A percentile compares a stretch with the other conserved stretches of the same genome.
phyloP scores from a whole-genome alignment of 2,329 filamentous ascomycete species.

The Juglanconis sp. region DNA sequence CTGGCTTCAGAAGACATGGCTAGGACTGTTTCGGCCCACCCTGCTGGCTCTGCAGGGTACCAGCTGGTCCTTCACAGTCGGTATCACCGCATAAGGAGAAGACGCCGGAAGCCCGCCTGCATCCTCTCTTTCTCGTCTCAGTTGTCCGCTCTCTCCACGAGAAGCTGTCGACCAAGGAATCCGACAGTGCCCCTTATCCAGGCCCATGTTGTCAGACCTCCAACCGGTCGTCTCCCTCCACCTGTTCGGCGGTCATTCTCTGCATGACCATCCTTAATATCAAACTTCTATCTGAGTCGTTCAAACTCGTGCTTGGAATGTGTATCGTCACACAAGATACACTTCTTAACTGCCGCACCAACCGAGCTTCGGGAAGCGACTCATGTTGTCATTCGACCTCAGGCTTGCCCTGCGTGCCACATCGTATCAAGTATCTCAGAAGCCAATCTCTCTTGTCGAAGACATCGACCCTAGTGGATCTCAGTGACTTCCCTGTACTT shows the following conservation, averaged over 20 bases:
- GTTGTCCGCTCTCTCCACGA: background rate
- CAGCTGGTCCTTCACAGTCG: background rate
- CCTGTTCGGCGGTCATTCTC: slow-evolving; percentile 2
- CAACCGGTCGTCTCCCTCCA: background rate
- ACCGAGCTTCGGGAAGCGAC: slow-evolving; percentile 4
- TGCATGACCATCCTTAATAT: slow-evolving; percentile 6
- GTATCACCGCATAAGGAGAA: slow-evolving; percentile 14
- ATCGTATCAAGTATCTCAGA: background rate
- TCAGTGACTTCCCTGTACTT: slow-evolving; percentile 2
- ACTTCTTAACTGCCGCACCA: slow-evolving; percentile 9
- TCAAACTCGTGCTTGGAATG: background rate
- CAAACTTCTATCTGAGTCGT: slow-evolving; percentile 13
- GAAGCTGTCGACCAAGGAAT: background rate
- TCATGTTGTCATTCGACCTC: slow-evolving; percentile 9
- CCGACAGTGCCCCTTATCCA: slow-evolving; percentile 1
- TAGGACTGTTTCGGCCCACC: background rate
- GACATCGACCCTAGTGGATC: slow-evolving; percentile 3
- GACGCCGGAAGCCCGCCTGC: slow-evolving; percentile 15
- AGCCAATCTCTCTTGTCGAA: background rate
- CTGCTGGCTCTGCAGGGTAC: slow-evolving; percentile 1
- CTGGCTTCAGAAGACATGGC: background rate
- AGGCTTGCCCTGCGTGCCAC: slow-evolving; percentile 9
- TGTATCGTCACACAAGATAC: slow-evolving; percentile 9
- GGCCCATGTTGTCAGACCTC: slow-evolving; percentile 9
- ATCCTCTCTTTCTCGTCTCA: slow-evolving; percentile 6